Evolutionary conservation across 257 asterid species (phyloP).

Genomic region (Haberlea rhodopensis): DNA sequence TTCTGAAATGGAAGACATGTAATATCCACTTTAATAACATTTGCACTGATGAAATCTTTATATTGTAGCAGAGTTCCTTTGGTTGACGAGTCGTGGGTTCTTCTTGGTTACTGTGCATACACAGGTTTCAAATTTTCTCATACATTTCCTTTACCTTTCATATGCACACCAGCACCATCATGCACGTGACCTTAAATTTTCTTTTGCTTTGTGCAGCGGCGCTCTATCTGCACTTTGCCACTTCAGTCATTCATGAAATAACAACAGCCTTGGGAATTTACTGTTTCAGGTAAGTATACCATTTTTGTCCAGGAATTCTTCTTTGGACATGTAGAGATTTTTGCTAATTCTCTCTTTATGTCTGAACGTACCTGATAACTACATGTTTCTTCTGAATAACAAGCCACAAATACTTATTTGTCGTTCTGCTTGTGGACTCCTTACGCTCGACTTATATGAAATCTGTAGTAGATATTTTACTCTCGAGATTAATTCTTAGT

Average conservation of each 20-base stretch:
- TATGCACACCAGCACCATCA: background rate
- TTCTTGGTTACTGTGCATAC: slow-evolving; percentile 64
- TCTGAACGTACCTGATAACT: background rate
- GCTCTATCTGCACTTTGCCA: slow-evolving; percentile 82
- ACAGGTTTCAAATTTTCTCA: slow-evolving; percentile 44
- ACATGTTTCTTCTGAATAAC: too few species aligned
- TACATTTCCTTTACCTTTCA: slow-evolving; percentile 2
- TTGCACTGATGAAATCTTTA: slow-evolving; percentile 15
- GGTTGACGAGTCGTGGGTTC: slow-evolving; percentile 80
- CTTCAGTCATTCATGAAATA: slow-evolving; percentile 87
- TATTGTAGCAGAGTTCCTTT: slow-evolving; percentile 67
- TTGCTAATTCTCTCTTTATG: background rate
- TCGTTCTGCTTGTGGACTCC: background rate
- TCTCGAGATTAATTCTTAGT: background rate
- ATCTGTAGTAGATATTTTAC: background rate
- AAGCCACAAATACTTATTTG: too few species aligned
- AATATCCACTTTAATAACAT: slow-evolving; percentile 10
- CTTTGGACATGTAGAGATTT: background rate
- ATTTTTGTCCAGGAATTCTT: background rate
- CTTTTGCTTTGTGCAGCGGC: slow-evolving; percentile 42
- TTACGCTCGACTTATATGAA: background rate
- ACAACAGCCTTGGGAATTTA: slow-evolving; percentile 89
- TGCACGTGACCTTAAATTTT: slow-evolving; percentile 9
- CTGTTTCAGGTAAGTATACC: slow-evolving; percentile 79
- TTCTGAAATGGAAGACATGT: slow-evolving; percentile 15